A percentile compares a stretch with the other conserved stretches of the same genome.
Evolutionary conservation across 257 asterid genomes (phyloP).

Genomic region (Solanum sitiens): DNA sequence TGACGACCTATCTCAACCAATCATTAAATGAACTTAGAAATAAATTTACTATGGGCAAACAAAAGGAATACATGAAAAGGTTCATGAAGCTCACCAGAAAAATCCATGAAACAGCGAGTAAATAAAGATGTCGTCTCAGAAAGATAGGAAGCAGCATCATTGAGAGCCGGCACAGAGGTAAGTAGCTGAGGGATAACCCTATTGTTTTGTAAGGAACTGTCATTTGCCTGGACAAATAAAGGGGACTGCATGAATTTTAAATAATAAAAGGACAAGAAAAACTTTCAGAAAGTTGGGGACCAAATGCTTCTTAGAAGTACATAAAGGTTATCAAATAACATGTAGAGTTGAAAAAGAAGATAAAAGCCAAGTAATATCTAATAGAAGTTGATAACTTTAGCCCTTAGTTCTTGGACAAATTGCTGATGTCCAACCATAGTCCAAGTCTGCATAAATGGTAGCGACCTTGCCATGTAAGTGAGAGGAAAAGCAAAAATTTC

Average conservation of each 20-base stretch:
- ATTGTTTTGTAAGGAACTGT: slow-evolving; percentile 28
- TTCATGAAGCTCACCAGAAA: slow-evolving; percentile 29
- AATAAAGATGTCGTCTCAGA: slow-evolving; percentile 73
- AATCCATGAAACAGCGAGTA: slow-evolving; percentile 68
- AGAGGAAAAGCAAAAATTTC: not conserved
- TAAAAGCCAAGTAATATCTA: not conserved
- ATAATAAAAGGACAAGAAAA: not conserved
- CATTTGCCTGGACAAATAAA: slow-evolving; percentile 29
- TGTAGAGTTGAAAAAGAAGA: not conserved
- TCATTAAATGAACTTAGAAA: not conserved
- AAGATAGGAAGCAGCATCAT: slow-evolving; percentile 80
- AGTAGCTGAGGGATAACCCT: slow-evolving; percentile 69
- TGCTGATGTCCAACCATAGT: not conserved
- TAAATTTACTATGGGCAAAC: not conserved
- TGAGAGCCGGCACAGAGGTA: slow-evolving; percentile 59
- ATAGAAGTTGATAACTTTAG: not conserved
- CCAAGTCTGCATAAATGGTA: not conserved
- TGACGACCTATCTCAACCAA: not conserved
- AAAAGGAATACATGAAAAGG: not conserved
- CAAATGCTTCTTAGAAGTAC: not conserved
- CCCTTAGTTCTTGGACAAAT: not conserved
- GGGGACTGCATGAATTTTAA: not conserved
- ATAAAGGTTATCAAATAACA: not conserved
- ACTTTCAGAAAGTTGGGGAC: not conserved
- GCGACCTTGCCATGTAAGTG: not conserved